Evolutionary conservation across 2,329 filamentous ascomycete species (phyloP).

Genomic region (Stagonosporopsis vannaccii): DNA sequence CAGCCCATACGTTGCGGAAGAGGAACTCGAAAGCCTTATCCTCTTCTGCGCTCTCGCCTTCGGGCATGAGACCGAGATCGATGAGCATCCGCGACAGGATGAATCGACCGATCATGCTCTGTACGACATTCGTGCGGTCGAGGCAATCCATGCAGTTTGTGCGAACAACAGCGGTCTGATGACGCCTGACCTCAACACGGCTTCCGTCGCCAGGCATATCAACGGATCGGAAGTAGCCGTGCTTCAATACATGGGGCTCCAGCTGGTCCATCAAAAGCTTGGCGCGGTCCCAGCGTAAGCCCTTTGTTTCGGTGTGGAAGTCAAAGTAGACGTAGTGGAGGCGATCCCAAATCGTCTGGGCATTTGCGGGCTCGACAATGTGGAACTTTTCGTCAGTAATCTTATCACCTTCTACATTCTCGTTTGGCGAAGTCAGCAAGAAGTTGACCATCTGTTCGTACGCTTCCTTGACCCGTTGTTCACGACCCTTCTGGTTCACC

Average conservation of each 20-base stretch:
- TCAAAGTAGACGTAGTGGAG: constrained; percentile 98
- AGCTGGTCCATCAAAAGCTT: constrained; percentile 85
- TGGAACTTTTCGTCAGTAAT: constrained; percentile 81
- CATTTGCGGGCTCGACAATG: constrained; percentile 70
- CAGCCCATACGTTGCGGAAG: constrained; percentile 98
- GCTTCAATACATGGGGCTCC: constrained; percentile 74
- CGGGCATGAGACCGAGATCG: constrained; percentile 79
- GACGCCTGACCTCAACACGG: constrained; percentile 78
- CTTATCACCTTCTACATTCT: constrained; percentile 70
- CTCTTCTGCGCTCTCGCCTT: constrained; percentile 79
- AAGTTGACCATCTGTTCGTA: constrained; percentile 89
- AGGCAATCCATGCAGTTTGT: constrained; percentile 99
- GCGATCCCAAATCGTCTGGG: constrained; percentile 74
- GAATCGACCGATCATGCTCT: constrained; percentile 94
- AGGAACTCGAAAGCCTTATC: constrained; percentile 84
- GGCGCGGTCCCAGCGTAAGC: constrained; percentile 89
- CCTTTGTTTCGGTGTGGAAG: constrained; percentile 97
- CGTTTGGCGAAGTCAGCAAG: constrained; percentile 72
- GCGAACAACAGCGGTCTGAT: constrained; percentile 88
- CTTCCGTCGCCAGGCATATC: constrained; percentile 80
- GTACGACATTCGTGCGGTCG: constrained; percentile 96
- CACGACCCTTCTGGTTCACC: constrained; percentile 94
- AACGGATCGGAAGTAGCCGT: constrained; percentile 91
- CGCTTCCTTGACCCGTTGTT: constrained; percentile 86
- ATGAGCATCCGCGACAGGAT: constrained; percentile 87